Evolutionary conservation across 306 rosid genomes (phyloP).

Genomic region (Cotoneaster glaucophyllus): DNA sequence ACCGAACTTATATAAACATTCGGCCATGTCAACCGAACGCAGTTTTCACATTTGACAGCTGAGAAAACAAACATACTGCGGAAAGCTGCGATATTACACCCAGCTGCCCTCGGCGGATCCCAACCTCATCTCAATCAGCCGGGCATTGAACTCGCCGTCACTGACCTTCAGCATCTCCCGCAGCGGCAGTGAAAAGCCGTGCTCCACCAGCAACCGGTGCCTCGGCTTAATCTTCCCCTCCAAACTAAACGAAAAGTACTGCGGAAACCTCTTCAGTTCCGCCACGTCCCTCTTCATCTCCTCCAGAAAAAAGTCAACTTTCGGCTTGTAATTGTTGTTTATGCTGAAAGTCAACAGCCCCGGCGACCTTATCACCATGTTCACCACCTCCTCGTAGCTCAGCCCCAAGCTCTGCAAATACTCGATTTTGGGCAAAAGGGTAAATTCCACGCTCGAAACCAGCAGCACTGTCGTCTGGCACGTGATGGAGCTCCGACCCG

Average conservation of each 20-base stretch:
- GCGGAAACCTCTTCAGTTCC: conserved; percentile 64
- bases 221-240: conserved; percentile 64
- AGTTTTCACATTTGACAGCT: too few species aligned
- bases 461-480: conserved; percentile 31
- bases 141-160: conserved; percentile 55
- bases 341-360: conserved; percentile 59
- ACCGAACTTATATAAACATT: too few species aligned
- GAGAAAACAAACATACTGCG: too few species aligned
- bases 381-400: conserved; percentile 34
- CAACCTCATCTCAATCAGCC: conserved; percentile 44
- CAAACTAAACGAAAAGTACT: conserved; percentile 77
- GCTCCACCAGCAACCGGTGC: conserved; percentile 34
- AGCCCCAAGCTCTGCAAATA: conserved; percentile 46
- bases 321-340: conserved; percentile 45
- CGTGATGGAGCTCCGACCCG: conserved; percentile 26
- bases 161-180: conserved; percentile 54
- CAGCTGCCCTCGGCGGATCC: conserved; percentile 17
- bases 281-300: conserved; percentile 58
- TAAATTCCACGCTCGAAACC: conserved; percentile 39
- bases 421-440: conserved; percentile 40
- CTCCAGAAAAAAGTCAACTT: conserved; percentile 47
- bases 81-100: neutral
- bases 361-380: conserved; percentile 74
- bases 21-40: too few species aligned
- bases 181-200: conserved; percentile 47